These are phyloP conservation scores for Pichia sp. DNA, from an alignment of 1,139 yeast genomes.

Conservation along the genomic window DNA sequence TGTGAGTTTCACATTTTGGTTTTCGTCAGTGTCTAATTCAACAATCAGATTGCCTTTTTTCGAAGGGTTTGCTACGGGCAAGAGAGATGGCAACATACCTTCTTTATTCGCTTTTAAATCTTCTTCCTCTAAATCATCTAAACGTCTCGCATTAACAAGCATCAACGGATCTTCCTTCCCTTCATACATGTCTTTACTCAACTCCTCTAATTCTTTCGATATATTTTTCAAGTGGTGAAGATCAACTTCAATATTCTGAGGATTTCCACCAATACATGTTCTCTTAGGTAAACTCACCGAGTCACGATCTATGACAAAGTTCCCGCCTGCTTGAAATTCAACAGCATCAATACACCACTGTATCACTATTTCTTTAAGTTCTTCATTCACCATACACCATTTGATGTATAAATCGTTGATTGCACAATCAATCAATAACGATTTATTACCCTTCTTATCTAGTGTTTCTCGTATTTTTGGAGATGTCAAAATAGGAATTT, in stretches of 20 bases:
- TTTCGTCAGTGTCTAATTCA: background rate
- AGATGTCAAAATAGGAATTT: slow-evolving; percentile 73
- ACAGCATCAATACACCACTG: slow-evolving; percentile 69
- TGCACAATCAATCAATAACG: slow-evolving; percentile 74
- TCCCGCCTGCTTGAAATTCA: slow-evolving; percentile 44
- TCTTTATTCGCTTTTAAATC: slow-evolving; percentile 20
- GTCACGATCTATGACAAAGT: slow-evolving; percentile 41
- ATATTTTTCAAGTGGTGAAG: slow-evolving; percentile 36
- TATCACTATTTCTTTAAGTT: slow-evolving; percentile 44
- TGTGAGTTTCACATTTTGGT: background rate
- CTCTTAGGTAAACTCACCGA: slow-evolving; percentile 51
- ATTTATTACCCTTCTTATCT: slow-evolving; percentile 67
- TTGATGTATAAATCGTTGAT: slow-evolving; percentile 56
- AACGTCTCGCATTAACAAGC: slow-evolving; percentile 38
- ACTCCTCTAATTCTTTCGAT: slow-evolving; percentile 33
- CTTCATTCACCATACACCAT: slow-evolving; percentile 55
- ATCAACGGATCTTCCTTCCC: slow-evolving; percentile 40
- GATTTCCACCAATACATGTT: slow-evolving; percentile 50
- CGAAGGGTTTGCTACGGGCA: background rate
- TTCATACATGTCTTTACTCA: slow-evolving; percentile 13
- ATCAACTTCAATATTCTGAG: slow-evolving; percentile 33
- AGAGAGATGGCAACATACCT: slow-evolving; percentile 1
- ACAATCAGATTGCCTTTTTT: slow-evolving; percentile 4
- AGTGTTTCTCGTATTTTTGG: slow-evolving; percentile 43
- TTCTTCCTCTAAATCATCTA: slow-evolving; percentile 35